Evolutionary conservation across 164 flowering plant species (phyloP).

Genomic region (Cinnamomum chago): DNA sequence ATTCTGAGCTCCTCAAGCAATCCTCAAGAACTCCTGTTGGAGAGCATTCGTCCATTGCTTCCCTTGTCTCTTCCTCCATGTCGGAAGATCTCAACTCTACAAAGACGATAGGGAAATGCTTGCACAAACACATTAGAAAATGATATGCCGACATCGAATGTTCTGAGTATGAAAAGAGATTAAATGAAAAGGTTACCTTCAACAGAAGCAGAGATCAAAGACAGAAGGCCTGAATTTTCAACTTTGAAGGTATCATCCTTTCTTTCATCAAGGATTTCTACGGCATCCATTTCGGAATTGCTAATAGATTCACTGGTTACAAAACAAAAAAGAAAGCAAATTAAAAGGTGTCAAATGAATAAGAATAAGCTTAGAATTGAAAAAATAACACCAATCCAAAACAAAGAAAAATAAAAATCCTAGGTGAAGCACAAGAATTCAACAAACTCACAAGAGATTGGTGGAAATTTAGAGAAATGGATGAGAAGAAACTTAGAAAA

Average conservation of each 20-base stretch:
- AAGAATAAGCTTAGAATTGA: conserved; percentile 52
- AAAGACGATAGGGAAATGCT: conserved; percentile 11
- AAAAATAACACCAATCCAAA: conserved; percentile 16
- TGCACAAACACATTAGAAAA: neutral
- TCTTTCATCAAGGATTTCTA: conserved; percentile 8
- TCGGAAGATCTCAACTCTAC: conserved; percentile 20
- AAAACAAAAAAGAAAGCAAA: neutral
- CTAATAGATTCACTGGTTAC: conserved; percentile 6
- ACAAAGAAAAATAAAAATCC: conserved; percentile 14
- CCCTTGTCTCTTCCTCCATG: conserved; percentile 24
- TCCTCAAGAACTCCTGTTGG: conserved; percentile 64
- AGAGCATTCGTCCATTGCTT: conserved; percentile 18
- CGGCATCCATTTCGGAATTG: conserved; percentile 1
- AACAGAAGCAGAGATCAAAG: conserved; percentile 26
- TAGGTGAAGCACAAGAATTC: neutral
- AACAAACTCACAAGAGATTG: too few relatives aligned
- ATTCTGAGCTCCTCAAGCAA: conserved; percentile 26
- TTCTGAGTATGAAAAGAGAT: neutral
- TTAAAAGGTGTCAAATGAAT: neutral
- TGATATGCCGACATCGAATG: neutral
- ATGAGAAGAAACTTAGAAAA: conserved; percentile 42
- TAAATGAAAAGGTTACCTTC: conserved; percentile 25
- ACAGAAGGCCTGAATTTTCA: neutral
- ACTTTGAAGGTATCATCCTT: conserved; percentile 13
- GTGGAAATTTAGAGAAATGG: neutral